Conservation (phyloP, 306 rosid genomes). For the Prunus fruticosa region DNA sequence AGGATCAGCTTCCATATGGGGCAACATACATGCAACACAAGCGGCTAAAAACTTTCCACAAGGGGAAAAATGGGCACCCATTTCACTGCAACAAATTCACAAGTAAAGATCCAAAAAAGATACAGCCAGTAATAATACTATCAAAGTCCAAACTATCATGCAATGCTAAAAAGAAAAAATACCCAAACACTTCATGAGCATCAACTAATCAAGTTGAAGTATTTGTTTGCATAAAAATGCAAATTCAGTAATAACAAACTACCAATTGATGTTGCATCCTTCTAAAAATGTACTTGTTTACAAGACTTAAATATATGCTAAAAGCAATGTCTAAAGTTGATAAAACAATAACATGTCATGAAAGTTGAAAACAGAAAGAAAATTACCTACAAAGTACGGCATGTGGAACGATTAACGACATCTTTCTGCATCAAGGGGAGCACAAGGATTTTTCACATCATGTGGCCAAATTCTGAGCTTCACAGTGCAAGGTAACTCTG, state of each 20-base stretch:
- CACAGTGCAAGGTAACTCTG: slow-evolving; percentile 96
- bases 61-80: slow-evolving; percentile 99
- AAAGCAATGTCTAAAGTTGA: not conserved
- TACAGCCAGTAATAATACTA: slow-evolving; percentile 3
- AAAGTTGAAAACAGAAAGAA: slow-evolving; percentile 6
- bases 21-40: slow-evolving; percentile 94
- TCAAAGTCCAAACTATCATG: not conserved
- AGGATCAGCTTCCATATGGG: slow-evolving; percentile 82
- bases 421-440: slow-evolving; percentile 62
- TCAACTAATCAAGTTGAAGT: not conserved
- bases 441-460: slow-evolving; percentile 76
- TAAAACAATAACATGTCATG: not conserved
- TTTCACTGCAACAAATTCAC: slow-evolving; percentile 72
- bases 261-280: not conserved
- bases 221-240: not conserved
- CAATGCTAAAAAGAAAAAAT: not conserved
- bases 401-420: slow-evolving; percentile 82
- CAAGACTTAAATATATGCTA: slow-evolving; percentile 1
- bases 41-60: slow-evolving; percentile 98
- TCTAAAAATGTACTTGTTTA: not conserved
- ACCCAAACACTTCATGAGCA: not conserved
- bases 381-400: slow-evolving; percentile 94
- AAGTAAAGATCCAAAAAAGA: slow-evolving; percentile 9
- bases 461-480: slow-evolving; percentile 92
- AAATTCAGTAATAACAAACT: not conserved